These are phyloP conservation scores for Neurospora sp. DNA, from an alignment of 2,329 filamentous ascomycete species.

Conservation along the genomic window DNA sequence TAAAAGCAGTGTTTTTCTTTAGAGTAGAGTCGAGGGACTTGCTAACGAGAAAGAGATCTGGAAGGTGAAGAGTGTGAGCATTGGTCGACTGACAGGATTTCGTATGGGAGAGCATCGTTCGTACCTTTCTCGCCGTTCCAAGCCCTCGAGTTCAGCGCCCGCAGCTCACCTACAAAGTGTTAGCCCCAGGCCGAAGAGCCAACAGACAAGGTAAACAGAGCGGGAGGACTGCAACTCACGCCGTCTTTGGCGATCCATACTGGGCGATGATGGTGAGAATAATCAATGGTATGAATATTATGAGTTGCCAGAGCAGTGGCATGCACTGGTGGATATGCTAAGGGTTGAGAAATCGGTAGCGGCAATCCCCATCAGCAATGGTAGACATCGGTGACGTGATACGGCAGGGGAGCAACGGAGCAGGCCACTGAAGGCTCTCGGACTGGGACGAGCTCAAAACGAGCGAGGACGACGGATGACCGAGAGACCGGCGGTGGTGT, in stretches of 20 bases:
- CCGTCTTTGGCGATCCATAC: constrained; percentile 57
- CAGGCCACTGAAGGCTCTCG: background rate
- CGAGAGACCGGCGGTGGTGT: background rate
- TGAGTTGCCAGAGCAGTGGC: constrained; percentile 28
- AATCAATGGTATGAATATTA: constrained; percentile 20
- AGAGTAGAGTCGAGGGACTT: constrained; percentile 83
- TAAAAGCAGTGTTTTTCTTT: constrained; percentile 97
- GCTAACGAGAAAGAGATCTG: constrained; percentile 70
- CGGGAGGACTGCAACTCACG: constrained; percentile 32
- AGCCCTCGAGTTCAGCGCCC: constrained; percentile 73
- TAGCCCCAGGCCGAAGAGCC: constrained; percentile 9
- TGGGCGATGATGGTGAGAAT: constrained; percentile 21
- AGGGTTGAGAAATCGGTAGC: constrained; percentile 33
- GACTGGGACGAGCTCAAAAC: background rate
- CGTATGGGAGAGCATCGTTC: constrained; percentile 3
- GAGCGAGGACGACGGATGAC: background rate
- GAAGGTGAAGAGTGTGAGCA: constrained; percentile 2
- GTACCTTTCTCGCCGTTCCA: constrained; percentile 85
- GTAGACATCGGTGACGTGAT: constrained; percentile 31
- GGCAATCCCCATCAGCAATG: constrained; percentile 30
- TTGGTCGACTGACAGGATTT: constrained; percentile 6
- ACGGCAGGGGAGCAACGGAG: background rate
- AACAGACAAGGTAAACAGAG: background rate
- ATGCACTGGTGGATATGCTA: constrained; percentile 36
- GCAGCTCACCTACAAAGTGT: constrained; percentile 63